phyloP scores from a whole-genome alignment of 768 basidiomycete species.

The Tulasnella sp. region DNA sequence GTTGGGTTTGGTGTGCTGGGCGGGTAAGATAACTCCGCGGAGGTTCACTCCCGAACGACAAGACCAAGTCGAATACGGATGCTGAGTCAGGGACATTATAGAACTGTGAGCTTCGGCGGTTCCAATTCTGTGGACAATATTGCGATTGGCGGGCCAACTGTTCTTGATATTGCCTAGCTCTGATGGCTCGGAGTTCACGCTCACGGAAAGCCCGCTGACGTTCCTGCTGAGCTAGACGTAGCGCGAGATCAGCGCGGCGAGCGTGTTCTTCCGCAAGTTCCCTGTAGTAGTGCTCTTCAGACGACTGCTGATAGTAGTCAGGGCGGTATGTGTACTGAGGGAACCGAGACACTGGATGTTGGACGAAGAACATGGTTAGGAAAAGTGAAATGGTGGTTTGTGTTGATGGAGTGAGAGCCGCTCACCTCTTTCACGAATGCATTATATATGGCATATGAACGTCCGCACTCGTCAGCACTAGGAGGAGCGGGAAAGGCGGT shows the following conservation, averaged over 20 bases:
- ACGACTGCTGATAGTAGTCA: not conserved
- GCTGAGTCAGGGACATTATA: not conserved
- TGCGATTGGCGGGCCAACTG: not conserved
- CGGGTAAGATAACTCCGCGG: not conserved
- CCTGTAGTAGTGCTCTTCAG: constrained; percentile 2
- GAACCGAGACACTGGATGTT: not conserved
- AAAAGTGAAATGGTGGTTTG: not conserved
- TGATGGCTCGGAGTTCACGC: not conserved
- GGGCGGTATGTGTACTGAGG: not conserved
- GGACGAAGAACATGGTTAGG: not conserved
- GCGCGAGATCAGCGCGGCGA: constrained; percentile 2
- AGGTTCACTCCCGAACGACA: not conserved
- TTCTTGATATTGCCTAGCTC: constrained; percentile 5
- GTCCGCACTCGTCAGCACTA: not conserved
- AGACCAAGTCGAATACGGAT: not conserved
- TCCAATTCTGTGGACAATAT: not conserved
- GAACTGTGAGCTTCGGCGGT: not conserved
- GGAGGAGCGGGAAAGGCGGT: constrained; percentile 9
- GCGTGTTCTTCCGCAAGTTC: not conserved
- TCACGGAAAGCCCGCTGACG: not conserved
- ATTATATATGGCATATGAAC: not conserved
- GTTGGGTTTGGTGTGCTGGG: too few relatives aligned
- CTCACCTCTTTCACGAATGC: not conserved
- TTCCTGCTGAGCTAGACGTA: constrained; percentile 10
- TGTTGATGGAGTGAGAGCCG: not conserved